Evolutionary conservation across 805 yeast species (phyloP).

Genomic region (Maudiozyma saulgeensis): DNA sequence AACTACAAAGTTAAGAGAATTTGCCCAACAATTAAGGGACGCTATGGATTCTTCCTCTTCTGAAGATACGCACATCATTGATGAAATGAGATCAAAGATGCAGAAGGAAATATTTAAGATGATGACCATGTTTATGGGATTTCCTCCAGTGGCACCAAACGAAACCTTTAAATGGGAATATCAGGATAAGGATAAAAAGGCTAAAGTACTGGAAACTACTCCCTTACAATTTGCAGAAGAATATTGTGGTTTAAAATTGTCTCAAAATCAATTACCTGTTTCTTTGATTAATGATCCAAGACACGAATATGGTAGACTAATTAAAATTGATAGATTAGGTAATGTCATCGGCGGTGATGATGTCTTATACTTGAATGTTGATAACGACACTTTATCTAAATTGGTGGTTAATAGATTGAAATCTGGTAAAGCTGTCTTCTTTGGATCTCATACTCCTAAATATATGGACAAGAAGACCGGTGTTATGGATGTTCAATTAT

Average conservation of each 20-base stretch:
- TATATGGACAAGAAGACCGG: conserved; percentile 57
- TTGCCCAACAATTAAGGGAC: conserved; percentile 58
- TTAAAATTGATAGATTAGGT: conserved; percentile 66
- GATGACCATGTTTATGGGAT: conserved; percentile 60
- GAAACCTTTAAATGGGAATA: conserved; percentile 68
- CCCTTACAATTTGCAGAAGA: conserved; percentile 57
- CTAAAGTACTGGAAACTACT: conserved; percentile 41
- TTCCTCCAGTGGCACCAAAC: conserved; percentile 63
- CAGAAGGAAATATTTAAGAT: conserved; percentile 57
- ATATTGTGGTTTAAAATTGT: conserved; percentile 35
- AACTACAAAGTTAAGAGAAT: conserved; percentile 66
- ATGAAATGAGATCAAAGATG: conserved; percentile 38
- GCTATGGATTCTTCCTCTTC: conserved; percentile 2
- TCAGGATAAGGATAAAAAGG: conserved; percentile 55
- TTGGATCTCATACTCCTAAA: conserved; percentile 84
- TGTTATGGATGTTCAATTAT: conserved; percentile 60
- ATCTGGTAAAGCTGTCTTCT: conserved; percentile 71
- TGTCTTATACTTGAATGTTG: conserved; percentile 62
- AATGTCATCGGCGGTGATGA: conserved; percentile 63
- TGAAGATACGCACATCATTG: conserved; percentile 30
- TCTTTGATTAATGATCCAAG: conserved; percentile 79
- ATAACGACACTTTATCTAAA: conserved; percentile 46
- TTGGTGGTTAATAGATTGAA: conserved; percentile 61
- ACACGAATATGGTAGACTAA: conserved; percentile 52
- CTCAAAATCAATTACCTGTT: conserved; percentile 35